phyloP scores from a whole-genome alignment of 345 rosid genomes.

The Citropsis articulata region DNA sequence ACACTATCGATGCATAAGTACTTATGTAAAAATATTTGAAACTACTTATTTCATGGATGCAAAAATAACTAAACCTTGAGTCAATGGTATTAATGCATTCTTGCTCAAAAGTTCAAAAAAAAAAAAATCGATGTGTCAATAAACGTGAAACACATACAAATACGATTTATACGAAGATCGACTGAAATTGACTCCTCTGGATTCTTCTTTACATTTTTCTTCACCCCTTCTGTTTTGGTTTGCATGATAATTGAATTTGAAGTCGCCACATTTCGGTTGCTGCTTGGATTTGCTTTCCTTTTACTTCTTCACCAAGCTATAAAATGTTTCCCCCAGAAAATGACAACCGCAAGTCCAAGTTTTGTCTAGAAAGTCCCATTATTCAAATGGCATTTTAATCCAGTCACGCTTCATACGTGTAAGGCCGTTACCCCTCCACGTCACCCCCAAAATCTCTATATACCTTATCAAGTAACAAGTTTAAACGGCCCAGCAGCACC shows the following conservation, averaged over 20 bases:
- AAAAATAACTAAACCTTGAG: too few relatives aligned
- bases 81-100: too few relatives aligned
- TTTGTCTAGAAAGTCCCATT: constrained; percentile 14
- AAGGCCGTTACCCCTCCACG: constrained; percentile 39
- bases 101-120: too few relatives aligned
- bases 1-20: too few relatives aligned
- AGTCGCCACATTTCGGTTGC: background rate
- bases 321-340: too few relatives aligned
- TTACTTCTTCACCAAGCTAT: constrained; percentile 8
- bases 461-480: constrained; percentile 14
- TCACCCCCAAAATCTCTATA: background rate
- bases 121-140: too few relatives aligned
- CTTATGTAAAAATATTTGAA: too few relatives aligned
- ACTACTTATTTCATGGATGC: too few relatives aligned
- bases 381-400: background rate
- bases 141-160: too few relatives aligned
- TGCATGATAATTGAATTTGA: background rate
- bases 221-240: background rate
- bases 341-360: background rate
- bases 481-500: too few relatives aligned
- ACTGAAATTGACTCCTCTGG: background rate
- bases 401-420: background rate
- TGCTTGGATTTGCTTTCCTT: background rate
- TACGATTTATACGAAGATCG: too few relatives aligned
- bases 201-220: too few relatives aligned